These are phyloP conservation scores for Serendipita vermifera DNA, from an alignment of 768 basidiomycete species.

Conservation along the genomic window DNA sequence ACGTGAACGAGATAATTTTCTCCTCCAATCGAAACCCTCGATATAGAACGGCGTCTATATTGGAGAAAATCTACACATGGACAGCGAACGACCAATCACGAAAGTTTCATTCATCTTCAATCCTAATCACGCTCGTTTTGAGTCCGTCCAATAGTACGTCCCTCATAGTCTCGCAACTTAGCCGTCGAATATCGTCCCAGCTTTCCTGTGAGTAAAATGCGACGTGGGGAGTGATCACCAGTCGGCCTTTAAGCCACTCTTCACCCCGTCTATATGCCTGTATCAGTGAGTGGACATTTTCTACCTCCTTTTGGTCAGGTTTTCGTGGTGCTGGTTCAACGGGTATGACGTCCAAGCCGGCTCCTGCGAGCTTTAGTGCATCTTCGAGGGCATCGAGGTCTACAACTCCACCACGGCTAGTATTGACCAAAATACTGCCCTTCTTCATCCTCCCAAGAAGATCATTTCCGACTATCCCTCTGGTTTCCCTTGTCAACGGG, in stretches of 20 bases:
- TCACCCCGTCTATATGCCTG: conserved; percentile 16
- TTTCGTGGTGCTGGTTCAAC: conserved; percentile 14
- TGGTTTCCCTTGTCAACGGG: conserved; percentile 15
- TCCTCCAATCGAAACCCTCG: too few relatives aligned
- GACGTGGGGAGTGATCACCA: conserved; percentile 15
- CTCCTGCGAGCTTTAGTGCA: conserved; percentile 15
- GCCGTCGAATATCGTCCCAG: conserved; percentile 15
- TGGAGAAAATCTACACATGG: too few relatives aligned
- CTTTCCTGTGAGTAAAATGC: conserved; percentile 15
- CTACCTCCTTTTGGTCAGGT: too few relatives aligned
- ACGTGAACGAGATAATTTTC: too few relatives aligned
- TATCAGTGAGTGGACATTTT: conserved; percentile 14
- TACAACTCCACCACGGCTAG: conserved; percentile 16
- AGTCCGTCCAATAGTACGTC: conserved; percentile 21
- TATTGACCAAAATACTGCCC: conserved; percentile 15
- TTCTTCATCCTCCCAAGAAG: conserved; percentile 13
- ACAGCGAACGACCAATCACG: too few relatives aligned
- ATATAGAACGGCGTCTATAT: too few relatives aligned
- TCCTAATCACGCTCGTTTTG: conserved; percentile 33
- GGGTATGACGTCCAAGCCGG: conserved; percentile 17
- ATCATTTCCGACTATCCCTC: conserved; percentile 11
- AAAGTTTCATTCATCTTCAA: conserved; percentile 6
- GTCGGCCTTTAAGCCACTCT: conserved; percentile 14
- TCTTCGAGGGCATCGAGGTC: conserved; percentile 15
- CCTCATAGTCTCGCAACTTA: conserved; percentile 11